Percentiles rank a stretch among this genome's conserved stretches.
These are phyloP conservation scores for Scheffersomyces quercinus DNA, from an alignment of 1,139 yeast species.

Conservation along the genomic window DNA sequence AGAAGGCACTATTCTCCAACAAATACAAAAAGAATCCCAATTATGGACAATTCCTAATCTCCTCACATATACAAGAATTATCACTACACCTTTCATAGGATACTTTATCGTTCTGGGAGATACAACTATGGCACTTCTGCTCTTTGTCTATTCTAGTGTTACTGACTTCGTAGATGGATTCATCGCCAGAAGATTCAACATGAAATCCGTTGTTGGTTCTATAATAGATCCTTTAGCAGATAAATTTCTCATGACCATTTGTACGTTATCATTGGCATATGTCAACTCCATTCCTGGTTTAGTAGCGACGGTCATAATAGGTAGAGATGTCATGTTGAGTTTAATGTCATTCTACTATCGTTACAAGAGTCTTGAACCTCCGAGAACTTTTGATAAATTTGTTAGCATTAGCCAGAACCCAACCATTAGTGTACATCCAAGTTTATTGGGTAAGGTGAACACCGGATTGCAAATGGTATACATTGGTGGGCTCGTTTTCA, in stretches of 20 bases:
- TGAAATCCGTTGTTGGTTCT: constrained; percentile 84
- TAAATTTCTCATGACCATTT: constrained; percentile 82
- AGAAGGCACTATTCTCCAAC: constrained; percentile 11
- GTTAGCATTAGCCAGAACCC: constrained; percentile 75
- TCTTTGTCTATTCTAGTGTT: constrained; percentile 81
- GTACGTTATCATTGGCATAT: constrained; percentile 75
- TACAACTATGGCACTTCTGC: constrained; percentile 60
- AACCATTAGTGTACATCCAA: constrained; percentile 87
- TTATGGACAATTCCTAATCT: constrained; percentile 82
- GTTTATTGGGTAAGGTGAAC: constrained; percentile 81
- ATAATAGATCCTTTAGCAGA: constrained; percentile 96
- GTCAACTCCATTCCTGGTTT: constrained; percentile 66
- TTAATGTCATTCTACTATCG: constrained; percentile 76
- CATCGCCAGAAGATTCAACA: constrained; percentile 77
- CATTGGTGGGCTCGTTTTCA: constrained; percentile 70
- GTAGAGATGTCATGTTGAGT: constrained; percentile 79
- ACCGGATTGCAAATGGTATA: constrained; percentile 92
- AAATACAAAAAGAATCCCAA: constrained; percentile 40
- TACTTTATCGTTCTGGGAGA: constrained; percentile 67
- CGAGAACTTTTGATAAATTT: constrained; percentile 69
- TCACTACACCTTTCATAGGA: constrained; percentile 82
- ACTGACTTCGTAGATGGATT: constrained; percentile 93
- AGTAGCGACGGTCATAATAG: constrained; percentile 74
- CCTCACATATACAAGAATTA: constrained; percentile 75
- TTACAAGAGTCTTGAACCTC: constrained; percentile 71